Base-by-base conservation (phyloP, 305 asterid species). In the Fraxinus ornus region DNA sequence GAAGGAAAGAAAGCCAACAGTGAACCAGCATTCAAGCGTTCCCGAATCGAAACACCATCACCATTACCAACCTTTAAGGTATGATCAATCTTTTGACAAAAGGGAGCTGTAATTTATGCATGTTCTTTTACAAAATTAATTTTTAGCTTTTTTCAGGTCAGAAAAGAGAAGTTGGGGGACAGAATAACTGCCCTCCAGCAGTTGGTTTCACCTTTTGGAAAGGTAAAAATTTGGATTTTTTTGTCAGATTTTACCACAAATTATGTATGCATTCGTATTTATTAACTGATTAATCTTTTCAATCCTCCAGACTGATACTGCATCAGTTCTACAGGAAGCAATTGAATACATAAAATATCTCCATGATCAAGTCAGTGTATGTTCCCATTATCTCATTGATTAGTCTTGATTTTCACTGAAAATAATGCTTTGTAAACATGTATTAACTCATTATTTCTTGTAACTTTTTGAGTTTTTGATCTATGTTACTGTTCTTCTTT, bases 161-260 rank as follows among this genome's bases (percentile, higher is more conserved):
- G 98, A 44, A 94, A 94, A 87, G 98, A 94, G 91, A 94, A 94
- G 78, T 75, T 94, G 35, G 98, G 98, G 89, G 98, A 94, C 90
- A 85, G 98, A 85, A 84, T 94, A 82, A 94, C 98, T 88, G 98
- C 98, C 74, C 94, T 94, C 85, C 98, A 94, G 89, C 98, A 94
- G 87, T 84, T 94, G 89, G 98, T 94, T 87, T 92, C 98, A 74
- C 98, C 98, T 90, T 94, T 94, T 85, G 98, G 98, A 86, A 94
- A 94, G 98, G 98, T 93, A 86, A 84, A 79, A 77, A 5, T 81
- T 79, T 85, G 77, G 83, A 83, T 68, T 28, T 81, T 86, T 85
- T 75, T 64, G n/a, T 49, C 79, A 75, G 57, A 35, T 55, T 78
- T 83, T 83, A 70, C 32, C 28, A 39, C 21, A 24, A 15, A 24